Evolutionary conservation across 169 alveolate genomes (phyloP), one percentile per base, ranked within the genome.

Genomic region (Theileria annulata): DNA sequence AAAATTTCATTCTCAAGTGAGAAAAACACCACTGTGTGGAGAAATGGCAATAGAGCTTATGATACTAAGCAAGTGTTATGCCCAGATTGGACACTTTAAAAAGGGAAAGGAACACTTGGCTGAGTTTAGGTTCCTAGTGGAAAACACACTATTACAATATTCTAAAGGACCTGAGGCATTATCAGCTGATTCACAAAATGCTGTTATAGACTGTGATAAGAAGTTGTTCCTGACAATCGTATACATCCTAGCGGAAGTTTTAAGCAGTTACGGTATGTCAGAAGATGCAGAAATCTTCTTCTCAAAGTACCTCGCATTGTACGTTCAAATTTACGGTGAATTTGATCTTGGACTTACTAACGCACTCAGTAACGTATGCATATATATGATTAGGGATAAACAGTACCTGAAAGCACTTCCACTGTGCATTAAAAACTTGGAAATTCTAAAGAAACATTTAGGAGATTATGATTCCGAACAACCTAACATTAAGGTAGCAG

Each of bases 11-110:
- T 48, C 71, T 70, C 80, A 76, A 67, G 31, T 77, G 8, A 56
- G 77, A 30, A 84, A 78, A 62, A 73, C 79, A 23, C 86, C 87
- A 2, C 62, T 84, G 33, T 75, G 80, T 21, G 86, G 87, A 3
- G 94, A 91, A 76, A 93, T 93, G 96, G 94, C 94, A 15, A 89
- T 92, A 81, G 96, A 93, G 63, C 74, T 93, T 25, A 78, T 91
- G 85, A 84, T 93, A 25, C 64, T 93, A 35, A 88, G 94, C 71
- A 91, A 93, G 69, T 93, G 96, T 71, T 93, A 88, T 78, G 94
- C 89, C n/a, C 82, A 86, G 49, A 87, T 92, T 23, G 94, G 92
- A 30, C 91, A 88, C 56, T 67, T 67, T 60, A 77, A 75, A 35
- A 92, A 80, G 62, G 96, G 96, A 21, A 86, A 80, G 42, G 79